A percentile compares a stretch with the other conserved stretches of the same genome.
Conservation (phyloP, 352 stramenopile species). For the Pythium graminicola region DNA sequence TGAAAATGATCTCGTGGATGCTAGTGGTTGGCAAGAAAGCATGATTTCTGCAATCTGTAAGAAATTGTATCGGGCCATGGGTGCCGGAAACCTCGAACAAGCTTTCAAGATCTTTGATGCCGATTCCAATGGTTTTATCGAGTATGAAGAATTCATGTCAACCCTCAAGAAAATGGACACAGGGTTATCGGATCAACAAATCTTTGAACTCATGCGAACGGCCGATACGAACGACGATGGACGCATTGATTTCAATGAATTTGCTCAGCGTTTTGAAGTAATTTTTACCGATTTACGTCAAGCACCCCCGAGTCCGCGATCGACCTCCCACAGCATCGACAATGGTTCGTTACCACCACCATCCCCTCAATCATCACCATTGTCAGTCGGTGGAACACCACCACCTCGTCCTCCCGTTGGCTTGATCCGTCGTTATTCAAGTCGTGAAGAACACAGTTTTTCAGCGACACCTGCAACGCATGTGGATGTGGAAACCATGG, state of each 20-base stretch:
- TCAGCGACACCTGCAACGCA: slow-evolving; percentile 44
- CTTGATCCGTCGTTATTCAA: slow-evolving; percentile 51
- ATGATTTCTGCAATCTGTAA: slow-evolving; percentile 91
- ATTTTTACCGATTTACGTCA: slow-evolving; percentile 82
- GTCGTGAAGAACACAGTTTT: slow-evolving; percentile 54
- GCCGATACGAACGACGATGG: slow-evolving; percentile 90
- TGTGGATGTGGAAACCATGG: slow-evolving; percentile 78
- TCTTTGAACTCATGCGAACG: slow-evolving; percentile 91
- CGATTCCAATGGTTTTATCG: slow-evolving; percentile 86
- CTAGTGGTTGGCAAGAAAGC: slow-evolving; percentile 84
- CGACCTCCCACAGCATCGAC: slow-evolving; percentile 15
- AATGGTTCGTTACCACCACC: slow-evolving; percentile 10
- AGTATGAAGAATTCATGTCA: slow-evolving; percentile 91
- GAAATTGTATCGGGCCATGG: slow-evolving; percentile 89
- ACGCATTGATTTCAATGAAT: slow-evolving; percentile 89
- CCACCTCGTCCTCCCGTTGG: slow-evolving; percentile 19
- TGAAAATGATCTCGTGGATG: slow-evolving; percentile 82
- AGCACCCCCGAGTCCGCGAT: slow-evolving; percentile 22
- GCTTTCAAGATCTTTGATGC: slow-evolving; percentile 90
- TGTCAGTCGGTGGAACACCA: slow-evolving; percentile 12
- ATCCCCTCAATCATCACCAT: not conserved
- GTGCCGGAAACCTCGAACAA: slow-evolving; percentile 81
- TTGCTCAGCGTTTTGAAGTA: slow-evolving; percentile 87
- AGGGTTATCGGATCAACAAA: slow-evolving; percentile 86
- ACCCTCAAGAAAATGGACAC: slow-evolving; percentile 90